phyloP scores from a whole-genome alignment of 768 basidiomycete genomes.

The Leucosporidium creatinivorum region DNA sequence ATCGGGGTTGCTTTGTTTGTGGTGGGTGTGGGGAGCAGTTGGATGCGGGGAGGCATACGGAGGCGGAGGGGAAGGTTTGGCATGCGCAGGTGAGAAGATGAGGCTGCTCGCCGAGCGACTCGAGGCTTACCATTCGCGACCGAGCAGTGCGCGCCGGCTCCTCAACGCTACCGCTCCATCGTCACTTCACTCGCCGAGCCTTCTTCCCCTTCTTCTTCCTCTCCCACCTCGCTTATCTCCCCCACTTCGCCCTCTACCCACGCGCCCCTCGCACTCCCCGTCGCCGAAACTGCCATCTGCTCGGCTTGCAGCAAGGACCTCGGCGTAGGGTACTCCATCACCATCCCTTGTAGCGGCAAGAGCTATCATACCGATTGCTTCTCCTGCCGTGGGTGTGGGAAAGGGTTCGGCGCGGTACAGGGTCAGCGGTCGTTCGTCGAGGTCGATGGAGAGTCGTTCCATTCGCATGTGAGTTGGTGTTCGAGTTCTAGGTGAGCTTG shows the following conservation, averaged over 20 bases:
- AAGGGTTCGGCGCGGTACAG: neutral
- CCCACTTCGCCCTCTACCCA: neutral
- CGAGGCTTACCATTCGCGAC: neutral
- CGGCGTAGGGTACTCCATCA: constrained; percentile 10
- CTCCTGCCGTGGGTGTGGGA: constrained; percentile 9
- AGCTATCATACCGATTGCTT: constrained; percentile 21
- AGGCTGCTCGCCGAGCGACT: neutral
- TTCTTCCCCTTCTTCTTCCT: too few species aligned
- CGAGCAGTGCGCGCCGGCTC: constrained; percentile 17
- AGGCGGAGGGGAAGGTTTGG: constrained; percentile 9
- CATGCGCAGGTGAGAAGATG: constrained; percentile 8
- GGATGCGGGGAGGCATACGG: constrained; percentile 8
- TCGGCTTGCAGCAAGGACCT: neutral
- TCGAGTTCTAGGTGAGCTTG: neutral
- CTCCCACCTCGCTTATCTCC: neutral
- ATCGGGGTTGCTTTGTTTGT: constrained; percentile 22
- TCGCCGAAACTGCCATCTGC: neutral
- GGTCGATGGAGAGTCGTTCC: constrained; percentile 3
- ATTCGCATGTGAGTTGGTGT: constrained; percentile 8
- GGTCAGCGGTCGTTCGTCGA: constrained; percentile 19
- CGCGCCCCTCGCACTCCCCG: neutral
- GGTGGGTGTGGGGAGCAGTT: constrained; percentile 12
- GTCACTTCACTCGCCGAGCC: constrained; percentile 23
- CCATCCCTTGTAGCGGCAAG: constrained; percentile 14
- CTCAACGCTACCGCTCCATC: constrained; percentile 10